phyloP scores from a whole-genome alignment of 495 filamentous ascomycete species.

The Trichoderma reesei region DNA sequence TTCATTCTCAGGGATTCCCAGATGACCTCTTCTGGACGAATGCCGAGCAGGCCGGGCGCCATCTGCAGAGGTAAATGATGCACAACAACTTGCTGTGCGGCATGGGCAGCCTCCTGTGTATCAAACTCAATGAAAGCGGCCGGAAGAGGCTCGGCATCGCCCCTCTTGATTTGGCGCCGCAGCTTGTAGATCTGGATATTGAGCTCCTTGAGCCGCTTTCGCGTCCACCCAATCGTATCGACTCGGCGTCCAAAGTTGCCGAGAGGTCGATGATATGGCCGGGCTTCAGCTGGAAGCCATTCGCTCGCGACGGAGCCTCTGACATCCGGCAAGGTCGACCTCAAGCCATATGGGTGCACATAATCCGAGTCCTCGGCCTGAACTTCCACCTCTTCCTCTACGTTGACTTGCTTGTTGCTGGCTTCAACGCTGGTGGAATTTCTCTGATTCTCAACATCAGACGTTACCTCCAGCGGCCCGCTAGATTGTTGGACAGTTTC shows the following conservation, averaged over 20 bases:
- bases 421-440: neutral
- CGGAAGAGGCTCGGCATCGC: conserved; percentile 38
- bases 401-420: neutral
- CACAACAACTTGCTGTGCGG: conserved; percentile 68
- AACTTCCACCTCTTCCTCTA: neutral
- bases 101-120: conserved; percentile 65
- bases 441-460: neutral
- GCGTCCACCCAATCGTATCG: conserved; percentile 79
- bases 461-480: neutral
- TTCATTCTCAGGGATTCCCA: conserved; percentile 74
- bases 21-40: conserved; percentile 70
- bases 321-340: conserved; percentile 29
- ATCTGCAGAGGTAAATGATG: conserved; percentile 78
- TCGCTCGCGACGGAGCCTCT: conserved; percentile 65
- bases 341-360: conserved; percentile 30
- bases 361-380: conserved; percentile 18
- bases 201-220: conserved; percentile 63
- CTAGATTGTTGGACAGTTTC: neutral
- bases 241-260: conserved; percentile 49
- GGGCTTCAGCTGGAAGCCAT: conserved; percentile 61
- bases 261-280: conserved; percentile 36
- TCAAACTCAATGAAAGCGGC: conserved; percentile 79
- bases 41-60: conserved; percentile 70
- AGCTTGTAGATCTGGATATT: conserved; percentile 62
- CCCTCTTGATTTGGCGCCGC: conserved; percentile 35